phyloP scores from a whole-genome alignment of 768 basidiomycete genomes.

The Amanita rubescens region DNA sequence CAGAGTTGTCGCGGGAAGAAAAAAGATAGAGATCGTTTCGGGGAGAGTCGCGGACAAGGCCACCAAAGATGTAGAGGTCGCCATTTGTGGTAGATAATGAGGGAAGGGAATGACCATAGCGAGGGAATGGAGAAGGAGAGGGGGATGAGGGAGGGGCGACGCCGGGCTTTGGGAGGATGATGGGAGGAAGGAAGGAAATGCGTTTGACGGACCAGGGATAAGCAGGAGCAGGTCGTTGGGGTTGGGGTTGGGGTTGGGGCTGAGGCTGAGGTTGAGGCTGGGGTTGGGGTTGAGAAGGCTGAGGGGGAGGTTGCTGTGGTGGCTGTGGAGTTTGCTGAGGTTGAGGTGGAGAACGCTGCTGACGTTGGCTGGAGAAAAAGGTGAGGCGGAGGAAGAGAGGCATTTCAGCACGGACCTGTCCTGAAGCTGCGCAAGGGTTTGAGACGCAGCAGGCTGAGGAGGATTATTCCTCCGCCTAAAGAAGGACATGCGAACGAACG shows the following conservation, averaged over 20 bases:
- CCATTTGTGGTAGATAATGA: conserved; percentile 69
- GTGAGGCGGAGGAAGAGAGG: conserved; percentile 8
- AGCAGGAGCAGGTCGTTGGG: conserved; percentile 44
- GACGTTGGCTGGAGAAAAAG: conserved; percentile 19
- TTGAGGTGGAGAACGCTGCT: conserved; percentile 12
- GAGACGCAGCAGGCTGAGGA: conserved; percentile 48
- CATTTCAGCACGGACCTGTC: conserved; percentile 15
- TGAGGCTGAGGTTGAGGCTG: conserved; percentile 21
- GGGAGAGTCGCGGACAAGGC: conserved; percentile 85
- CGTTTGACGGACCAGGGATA: conserved; percentile 84
- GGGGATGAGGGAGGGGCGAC: conserved; percentile 55
- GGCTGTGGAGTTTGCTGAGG: conserved; percentile 23
- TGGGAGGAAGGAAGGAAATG: conserved; percentile 61
- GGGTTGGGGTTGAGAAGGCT: background rate
- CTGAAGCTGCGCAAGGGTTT: conserved; percentile 57
- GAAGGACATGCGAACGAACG: conserved; percentile 89
- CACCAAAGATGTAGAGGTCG: conserved; percentile 94
- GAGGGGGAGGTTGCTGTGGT: conserved; percentile 11
- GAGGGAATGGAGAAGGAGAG: conserved; percentile 88
- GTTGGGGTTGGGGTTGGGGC: conserved; percentile 22
- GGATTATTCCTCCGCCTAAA: conserved; percentile 75
- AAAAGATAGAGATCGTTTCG: conserved; percentile 94
- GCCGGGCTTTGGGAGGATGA: conserved; percentile 56
- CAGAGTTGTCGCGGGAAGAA: conserved; percentile 69
- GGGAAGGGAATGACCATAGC: conserved; percentile 92